These are phyloP conservation scores for Suillus subaureus DNA, from an alignment of 768 basidiomycete species.

Conservation along the genomic window DNA sequence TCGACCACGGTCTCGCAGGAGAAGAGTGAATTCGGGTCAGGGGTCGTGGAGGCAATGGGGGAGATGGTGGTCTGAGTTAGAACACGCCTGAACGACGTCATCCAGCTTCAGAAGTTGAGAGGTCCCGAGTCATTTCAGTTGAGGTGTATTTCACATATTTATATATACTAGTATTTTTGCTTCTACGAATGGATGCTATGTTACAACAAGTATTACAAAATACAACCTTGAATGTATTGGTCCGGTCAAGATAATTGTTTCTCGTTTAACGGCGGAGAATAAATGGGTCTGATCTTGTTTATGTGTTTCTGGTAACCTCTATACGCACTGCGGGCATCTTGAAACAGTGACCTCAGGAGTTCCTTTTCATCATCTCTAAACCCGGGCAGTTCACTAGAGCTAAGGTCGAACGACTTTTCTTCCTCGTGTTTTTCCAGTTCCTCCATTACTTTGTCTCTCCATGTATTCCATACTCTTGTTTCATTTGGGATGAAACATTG, in stretches of 20 bases:
- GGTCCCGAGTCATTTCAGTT: background rate
- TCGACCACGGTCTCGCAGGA: background rate
- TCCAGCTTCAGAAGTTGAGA: background rate
- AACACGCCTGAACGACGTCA: background rate
- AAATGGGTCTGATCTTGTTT: background rate
- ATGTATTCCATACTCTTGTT: conserved; percentile 29
- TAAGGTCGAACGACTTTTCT: background rate
- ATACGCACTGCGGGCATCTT: conserved; percentile 3
- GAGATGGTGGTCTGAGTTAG: background rate
- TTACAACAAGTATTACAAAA: background rate
- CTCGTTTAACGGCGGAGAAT: background rate
- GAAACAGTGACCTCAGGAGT: background rate
- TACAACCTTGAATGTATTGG: background rate
- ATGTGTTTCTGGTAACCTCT: background rate
- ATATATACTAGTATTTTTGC: background rate
- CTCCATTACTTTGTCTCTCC: conserved; percentile 26
- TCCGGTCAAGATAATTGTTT: background rate
- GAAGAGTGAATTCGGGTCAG: background rate
- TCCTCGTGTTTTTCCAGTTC: conserved; percentile 19
- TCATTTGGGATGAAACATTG: conserved; percentile 28
- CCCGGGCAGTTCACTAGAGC: background rate
- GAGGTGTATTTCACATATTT: background rate
- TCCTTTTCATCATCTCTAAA: background rate
- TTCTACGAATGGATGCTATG: background rate
- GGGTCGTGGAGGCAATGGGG: too few relatives aligned